Conservation (phyloP, 2,329 filamentous ascomycete genomes). For the Sporothrix pallida region DNA sequence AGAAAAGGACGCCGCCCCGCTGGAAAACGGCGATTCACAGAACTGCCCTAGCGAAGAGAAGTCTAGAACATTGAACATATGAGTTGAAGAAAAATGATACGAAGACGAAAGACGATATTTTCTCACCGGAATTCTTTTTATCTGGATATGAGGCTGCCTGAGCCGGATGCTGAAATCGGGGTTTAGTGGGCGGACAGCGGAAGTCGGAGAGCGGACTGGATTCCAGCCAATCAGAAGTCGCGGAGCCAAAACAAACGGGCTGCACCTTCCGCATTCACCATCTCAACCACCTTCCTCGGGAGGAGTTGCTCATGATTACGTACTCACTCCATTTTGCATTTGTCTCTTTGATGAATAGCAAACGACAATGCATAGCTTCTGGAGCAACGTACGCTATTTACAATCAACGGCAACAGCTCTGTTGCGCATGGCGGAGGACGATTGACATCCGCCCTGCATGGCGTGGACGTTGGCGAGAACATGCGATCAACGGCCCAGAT, state of each 20-base stretch:
- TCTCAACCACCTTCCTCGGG: background rate
- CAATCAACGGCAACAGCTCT: no score
- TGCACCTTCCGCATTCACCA: background rate
- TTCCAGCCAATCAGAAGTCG: background rate
- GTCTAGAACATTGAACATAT: no score
- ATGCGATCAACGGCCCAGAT: no score
- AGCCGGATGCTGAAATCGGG: background rate
- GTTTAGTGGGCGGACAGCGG: background rate
- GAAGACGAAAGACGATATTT: background rate
- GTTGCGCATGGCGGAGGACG: no score
- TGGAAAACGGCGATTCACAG: background rate
- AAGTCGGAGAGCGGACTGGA: background rate
- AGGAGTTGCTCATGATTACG: background rate
- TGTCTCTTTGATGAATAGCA: background rate
- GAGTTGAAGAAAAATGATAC: background rate
- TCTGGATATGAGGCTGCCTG: no score
- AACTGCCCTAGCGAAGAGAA: background rate
- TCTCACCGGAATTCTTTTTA: no score
- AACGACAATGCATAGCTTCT: no score
- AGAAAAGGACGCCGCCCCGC: background rate
- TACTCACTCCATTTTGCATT: background rate
- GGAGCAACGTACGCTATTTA: no score
- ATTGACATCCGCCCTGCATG: no score
- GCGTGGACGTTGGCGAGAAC: no score
- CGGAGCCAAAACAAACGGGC: background rate